These are phyloP conservation scores for Sphagnum tenellum DNA, from an alignment of 225 moss, liverwort and hornwort genomes.

Conservation along the genomic window DNA sequence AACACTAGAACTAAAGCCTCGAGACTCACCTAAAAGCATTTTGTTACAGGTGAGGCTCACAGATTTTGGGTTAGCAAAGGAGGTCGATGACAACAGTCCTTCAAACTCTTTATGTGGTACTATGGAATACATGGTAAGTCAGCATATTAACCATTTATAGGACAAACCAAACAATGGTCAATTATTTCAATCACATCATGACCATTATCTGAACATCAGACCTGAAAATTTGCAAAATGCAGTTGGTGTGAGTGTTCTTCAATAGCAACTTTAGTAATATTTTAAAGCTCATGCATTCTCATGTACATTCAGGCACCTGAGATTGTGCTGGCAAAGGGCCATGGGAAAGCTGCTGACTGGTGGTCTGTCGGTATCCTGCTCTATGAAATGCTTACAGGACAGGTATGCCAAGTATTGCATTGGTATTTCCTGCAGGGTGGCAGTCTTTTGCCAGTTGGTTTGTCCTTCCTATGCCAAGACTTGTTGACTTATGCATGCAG, in stretches of 20 bases:
- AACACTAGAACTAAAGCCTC: no score
- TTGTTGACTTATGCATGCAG: no score
- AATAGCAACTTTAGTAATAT: no score
- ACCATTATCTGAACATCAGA: no score
- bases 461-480: neutral
- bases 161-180: no score
- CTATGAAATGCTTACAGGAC: slow-evolving; percentile 95
- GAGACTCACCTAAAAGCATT: no score
- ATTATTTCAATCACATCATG: no score
- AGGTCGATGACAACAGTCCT: slow-evolving; percentile 78
- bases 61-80: slow-evolving; percentile 93
- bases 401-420: slow-evolving; percentile 29
- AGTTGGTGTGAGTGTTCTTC: no score
- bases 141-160: no score
- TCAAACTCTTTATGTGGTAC: slow-evolving; percentile 96
- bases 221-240: no score
- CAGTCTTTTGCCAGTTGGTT: neutral
- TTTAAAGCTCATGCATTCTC: no score
- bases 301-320: slow-evolving; percentile 43
- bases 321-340: slow-evolving; percentile 74
- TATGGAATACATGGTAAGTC: slow-evolving; percentile 70
- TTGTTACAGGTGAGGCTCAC: slow-evolving; percentile 75
- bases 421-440: neutral
- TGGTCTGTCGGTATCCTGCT: slow-evolving; percentile 97
- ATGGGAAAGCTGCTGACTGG: slow-evolving; percentile 94